Base-by-base conservation (phyloP, 2,329 filamentous ascomycete species). In the Aspergillus uvarum region DNA sequence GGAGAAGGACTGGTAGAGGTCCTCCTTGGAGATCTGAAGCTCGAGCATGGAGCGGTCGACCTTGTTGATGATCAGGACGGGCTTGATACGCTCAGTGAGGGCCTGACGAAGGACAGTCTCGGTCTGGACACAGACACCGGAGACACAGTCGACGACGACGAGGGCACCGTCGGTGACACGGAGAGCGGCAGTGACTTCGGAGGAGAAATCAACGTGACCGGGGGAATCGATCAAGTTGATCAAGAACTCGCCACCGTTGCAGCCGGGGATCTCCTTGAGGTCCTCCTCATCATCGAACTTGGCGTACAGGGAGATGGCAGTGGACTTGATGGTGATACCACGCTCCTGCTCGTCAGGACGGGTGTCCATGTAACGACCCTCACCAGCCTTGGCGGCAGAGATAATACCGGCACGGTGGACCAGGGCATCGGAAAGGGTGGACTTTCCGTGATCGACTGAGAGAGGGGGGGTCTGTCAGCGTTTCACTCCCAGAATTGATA, bases 291-390 rank as follows among this genome's bases (percentile, higher is more conserved):
- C 87, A 63, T 85, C 81, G 69, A 99, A 87, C 74, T 88, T 84
- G 77, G 91, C 92, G 83, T 95, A 99, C 77, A 99, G 88, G 72
- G 96, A 98, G 84, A 99, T 99, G 82, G 96, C 95, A 66, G 95
- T 99, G 60, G 95, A 99, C 89, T 99, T 99, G 89, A 99, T 99
- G 74, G 95, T 99, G 77, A 99, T 97, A 88, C 95, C 92, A 89
- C 95, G 93, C 81, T 99, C 95, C 85, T 99, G 95, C 82, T 99
- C 95, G 80, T 99, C 95, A 70, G 90, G 83, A 83, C 95, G 91
- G 68, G 95, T 99, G 83, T 99, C 95, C 75, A 93, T 99, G 80
- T 94, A 96, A 82, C 95, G 90, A 70, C 89, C 88, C 80, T 96
- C 92, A 82, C 95, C 95, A 74, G 95, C 95, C 85, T 98, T 98